These are phyloP conservation scores for Cladosporium sp. DNA, from an alignment of 2,329 filamentous ascomycete species.

Conservation along the genomic window DNA sequence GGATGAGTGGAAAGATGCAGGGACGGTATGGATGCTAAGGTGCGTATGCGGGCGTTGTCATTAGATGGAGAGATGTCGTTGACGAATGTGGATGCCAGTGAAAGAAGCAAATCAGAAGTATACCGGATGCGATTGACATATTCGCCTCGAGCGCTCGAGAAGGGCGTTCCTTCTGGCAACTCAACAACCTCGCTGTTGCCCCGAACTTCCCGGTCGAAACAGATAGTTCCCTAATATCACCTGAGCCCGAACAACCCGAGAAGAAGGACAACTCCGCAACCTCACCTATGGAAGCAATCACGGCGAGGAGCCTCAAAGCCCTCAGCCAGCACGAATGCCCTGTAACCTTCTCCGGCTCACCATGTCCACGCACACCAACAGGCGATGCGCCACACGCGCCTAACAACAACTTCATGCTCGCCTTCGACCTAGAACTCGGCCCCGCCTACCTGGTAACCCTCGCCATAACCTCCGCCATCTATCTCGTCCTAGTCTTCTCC, in stretches of 20 bases:
- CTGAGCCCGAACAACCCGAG: neutral
- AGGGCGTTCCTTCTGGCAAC: no score
- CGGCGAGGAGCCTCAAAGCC: no score
- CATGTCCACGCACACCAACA: neutral
- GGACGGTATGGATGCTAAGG: neutral
- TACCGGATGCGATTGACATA: no score
- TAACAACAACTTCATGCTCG: conserved; percentile 14
- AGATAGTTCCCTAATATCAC: neutral
- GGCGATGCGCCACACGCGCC: no score
- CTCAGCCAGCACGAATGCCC: neutral
- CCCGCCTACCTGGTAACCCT: conserved; percentile 23
- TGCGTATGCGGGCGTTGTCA: no score
- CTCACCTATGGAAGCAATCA: no score
- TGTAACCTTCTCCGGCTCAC: neutral
- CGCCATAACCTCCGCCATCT: conserved; percentile 21
- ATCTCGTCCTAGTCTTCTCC: conserved; percentile 21
- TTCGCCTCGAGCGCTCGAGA: no score
- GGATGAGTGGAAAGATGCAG: neutral
- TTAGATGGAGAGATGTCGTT: no score
- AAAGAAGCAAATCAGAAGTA: no score
- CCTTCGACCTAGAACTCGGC: conserved; percentile 19
- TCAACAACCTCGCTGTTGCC: no score
- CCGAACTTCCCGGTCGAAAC: neutral
- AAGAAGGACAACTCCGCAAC: no score
- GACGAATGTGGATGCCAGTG: no score